A percentile compares a stretch with the other conserved stretches of the same genome.
Evolutionary conservation across 208 protist genomes (phyloP).

Genomic region (Acanthamoeba polyphaga): DNA sequence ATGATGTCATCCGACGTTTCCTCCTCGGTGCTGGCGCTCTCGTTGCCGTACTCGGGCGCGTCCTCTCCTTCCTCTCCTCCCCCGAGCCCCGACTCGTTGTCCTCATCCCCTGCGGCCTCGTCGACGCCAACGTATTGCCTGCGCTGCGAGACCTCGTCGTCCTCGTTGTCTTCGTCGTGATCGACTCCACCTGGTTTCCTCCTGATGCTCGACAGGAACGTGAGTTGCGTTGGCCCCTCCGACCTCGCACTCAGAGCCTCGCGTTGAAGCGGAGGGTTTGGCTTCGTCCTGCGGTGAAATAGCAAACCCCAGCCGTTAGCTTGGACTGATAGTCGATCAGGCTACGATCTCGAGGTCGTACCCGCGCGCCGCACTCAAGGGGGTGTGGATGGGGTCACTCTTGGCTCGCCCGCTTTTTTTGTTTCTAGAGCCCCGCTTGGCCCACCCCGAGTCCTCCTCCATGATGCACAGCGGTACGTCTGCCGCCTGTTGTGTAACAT

Average conservation of each 20-base stretch:
- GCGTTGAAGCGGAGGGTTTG: neutral
- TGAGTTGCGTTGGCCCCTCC: neutral
- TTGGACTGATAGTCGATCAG: neutral
- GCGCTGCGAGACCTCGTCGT: no score
- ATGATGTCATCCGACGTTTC: neutral
- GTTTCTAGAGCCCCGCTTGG: neutral
- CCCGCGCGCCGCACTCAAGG: neutral
- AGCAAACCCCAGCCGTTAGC: neutral
- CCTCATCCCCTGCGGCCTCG: neutral
- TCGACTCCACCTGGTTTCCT: neutral
- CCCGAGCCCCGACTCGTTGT: neutral
- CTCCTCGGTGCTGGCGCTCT: neutral
- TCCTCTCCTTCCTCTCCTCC: slow-evolving; percentile 9
- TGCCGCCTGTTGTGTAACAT: neutral
- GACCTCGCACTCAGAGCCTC: neutral
- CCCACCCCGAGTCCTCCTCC: slow-evolving; percentile 27
- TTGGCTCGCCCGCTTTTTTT: neutral
- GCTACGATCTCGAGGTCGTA: neutral
- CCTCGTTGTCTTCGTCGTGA: neutral
- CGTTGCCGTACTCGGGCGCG: neutral
- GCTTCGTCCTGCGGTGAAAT: neutral
- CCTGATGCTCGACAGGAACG: neutral
- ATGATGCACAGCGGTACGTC: slow-evolving; percentile 26
- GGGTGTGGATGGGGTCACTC: neutral
- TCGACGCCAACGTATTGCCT: no score